phyloP scores from a whole-genome alignment of 192 early-diverging fungal species.

The Linnemannia elongata region DNA sequence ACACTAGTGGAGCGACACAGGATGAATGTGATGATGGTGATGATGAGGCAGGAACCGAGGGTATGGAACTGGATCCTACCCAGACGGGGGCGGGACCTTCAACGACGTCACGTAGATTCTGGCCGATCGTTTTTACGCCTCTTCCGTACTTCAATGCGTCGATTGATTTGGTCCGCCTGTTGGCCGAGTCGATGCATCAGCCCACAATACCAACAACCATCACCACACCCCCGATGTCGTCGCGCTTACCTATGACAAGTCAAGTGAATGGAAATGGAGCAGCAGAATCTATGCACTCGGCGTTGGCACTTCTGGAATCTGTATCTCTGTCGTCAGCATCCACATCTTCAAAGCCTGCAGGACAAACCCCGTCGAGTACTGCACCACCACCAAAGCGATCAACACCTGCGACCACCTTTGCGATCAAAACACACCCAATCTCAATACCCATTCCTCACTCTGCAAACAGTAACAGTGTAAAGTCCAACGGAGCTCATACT shows the following conservation, averaged over 20 bases:
- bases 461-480: not conserved
- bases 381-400: not conserved
- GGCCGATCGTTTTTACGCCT: conserved; percentile 51
- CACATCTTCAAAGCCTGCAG: not conserved
- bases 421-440: not conserved
- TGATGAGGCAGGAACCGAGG: conserved; percentile 39
- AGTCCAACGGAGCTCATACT: not conserved
- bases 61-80: conserved; percentile 30
- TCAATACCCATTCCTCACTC: not conserved
- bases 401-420: not conserved
- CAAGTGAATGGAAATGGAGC: not conserved
- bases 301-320: not conserved
- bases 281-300: not conserved
- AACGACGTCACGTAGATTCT: conserved; percentile 13
- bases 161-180: conserved; percentile 37
- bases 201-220: conserved; percentile 1
- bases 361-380: not conserved
- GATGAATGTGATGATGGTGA: conserved; percentile 39
- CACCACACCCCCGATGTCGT: not conserved
- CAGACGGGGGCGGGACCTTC: not conserved
- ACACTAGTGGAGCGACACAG: not conserved
- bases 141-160: conserved; percentile 55
- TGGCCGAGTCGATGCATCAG: conserved; percentile 50
- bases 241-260: not conserved
- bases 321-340: not conserved